Evolutionary conservation across 345 rosid species (phyloP).

Genomic region (Brassica rapa): DNA sequence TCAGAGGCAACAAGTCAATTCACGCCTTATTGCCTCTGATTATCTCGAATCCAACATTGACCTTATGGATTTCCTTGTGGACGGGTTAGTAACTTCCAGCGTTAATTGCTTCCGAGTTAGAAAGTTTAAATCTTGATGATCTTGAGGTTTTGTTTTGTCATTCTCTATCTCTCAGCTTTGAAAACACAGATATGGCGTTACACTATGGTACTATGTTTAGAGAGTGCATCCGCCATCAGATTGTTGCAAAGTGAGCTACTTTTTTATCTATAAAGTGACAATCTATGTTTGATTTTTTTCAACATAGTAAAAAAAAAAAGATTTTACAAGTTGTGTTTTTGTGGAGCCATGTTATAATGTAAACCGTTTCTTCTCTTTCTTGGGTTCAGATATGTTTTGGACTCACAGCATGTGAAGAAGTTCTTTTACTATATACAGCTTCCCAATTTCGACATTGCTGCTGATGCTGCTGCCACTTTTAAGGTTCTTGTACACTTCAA

Average conservation of each 20-base stretch:
- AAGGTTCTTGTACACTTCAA: slow-evolving; percentile 56
- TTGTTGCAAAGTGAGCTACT: slow-evolving; percentile 75
- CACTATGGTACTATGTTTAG: slow-evolving; percentile 98
- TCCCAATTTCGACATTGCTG: slow-evolving; percentile 95
- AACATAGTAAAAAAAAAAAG: no score
- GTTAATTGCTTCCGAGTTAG: neutral
- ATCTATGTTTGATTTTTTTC: no score
- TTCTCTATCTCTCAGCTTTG: slow-evolving; percentile 57
- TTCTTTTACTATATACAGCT: slow-evolving; percentile 90
- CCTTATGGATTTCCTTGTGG: slow-evolving; percentile 67
- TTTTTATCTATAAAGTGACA: neutral
- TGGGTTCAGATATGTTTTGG: slow-evolving; percentile 79
- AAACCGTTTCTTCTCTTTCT: neutral
- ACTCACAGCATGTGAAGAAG: slow-evolving; percentile 80
- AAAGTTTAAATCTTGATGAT: slow-evolving; percentile 1
- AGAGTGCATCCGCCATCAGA: slow-evolving; percentile 98
- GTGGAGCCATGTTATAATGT: slow-evolving; percentile 1
- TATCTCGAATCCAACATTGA: slow-evolving; percentile 84
- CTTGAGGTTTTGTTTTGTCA: neutral
- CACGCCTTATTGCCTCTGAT: slow-evolving; percentile 84
- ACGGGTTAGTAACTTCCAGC: slow-evolving; percentile 55
- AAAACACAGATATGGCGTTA: slow-evolving; percentile 82
- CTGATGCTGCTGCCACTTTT: slow-evolving; percentile 87
- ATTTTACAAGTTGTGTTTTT: neutral
- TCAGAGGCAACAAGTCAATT: slow-evolving; percentile 94